Conservation (phyloP, 768 basidiomycete genomes). For the Amanita polypyramis region DNA sequence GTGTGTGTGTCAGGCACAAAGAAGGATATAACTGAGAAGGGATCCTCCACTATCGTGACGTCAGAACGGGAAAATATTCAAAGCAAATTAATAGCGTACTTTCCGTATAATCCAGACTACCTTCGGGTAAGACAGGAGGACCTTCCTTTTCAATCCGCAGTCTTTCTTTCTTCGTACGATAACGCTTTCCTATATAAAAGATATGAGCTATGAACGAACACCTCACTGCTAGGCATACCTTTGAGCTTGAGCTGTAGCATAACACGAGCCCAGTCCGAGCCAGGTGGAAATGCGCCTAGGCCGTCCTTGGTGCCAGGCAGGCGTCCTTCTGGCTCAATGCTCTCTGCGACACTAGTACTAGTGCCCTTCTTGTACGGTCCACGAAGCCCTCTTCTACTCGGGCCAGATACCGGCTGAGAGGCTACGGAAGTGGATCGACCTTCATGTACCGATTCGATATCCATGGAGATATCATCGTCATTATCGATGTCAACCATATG, state of each 20-base stretch:
- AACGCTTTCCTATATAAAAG: constrained; percentile 49
- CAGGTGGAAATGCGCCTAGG: constrained; percentile 59
- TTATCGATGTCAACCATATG: constrained; percentile 27
- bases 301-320: constrained; percentile 74
- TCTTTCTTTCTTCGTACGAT: constrained; percentile 74
- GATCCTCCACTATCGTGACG: constrained; percentile 57
- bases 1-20: constrained; percentile 48
- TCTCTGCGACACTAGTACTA: constrained; percentile 25
- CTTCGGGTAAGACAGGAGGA: constrained; percentile 59
- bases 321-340: constrained; percentile 59
- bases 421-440: constrained; percentile 38
- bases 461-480: constrained; percentile 31
- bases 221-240: constrained; percentile 27
- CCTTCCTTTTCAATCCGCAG: constrained; percentile 69
- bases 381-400: constrained; percentile 33
- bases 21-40: constrained; percentile 55
- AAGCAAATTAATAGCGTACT: constrained; percentile 30
- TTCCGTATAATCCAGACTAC: constrained; percentile 68
- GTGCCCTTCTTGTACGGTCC: constrained; percentile 42
- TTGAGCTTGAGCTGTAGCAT: constrained; percentile 71
- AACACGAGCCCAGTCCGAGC: constrained; percentile 59
- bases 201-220: neutral
- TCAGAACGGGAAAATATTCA: neutral
- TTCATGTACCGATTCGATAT: constrained; percentile 24
- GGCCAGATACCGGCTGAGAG: constrained; percentile 28